Percentiles rank a stretch among this genome's conserved stretches.
Evolutionary conservation across 306 rosid genomes (phyloP).

Genomic region (Inga laurina): DNA sequence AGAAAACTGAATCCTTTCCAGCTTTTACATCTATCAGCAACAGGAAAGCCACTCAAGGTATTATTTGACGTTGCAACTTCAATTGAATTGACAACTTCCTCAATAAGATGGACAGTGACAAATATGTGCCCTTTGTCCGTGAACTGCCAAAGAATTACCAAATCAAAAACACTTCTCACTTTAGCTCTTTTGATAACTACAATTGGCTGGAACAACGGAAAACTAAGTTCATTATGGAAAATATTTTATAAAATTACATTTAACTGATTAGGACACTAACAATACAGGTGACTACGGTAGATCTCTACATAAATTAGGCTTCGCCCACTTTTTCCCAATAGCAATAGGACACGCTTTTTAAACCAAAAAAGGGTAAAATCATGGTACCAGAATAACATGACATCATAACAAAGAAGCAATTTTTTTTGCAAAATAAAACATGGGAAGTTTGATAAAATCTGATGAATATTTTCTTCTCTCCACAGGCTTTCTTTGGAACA

Average conservation of each 20-base stretch:
- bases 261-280: background rate
- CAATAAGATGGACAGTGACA: slow-evolving; percentile 83
- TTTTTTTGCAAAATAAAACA: background rate
- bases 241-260: background rate
- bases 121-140: slow-evolving; percentile 96
- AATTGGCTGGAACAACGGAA: slow-evolving; percentile 11
- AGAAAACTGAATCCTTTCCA: slow-evolving; percentile 72
- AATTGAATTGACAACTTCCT: slow-evolving; percentile 71
- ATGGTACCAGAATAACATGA: background rate
- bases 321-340: background rate
- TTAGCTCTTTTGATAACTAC: slow-evolving; percentile 4
- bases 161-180: slow-evolving; percentile 25
- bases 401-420: background rate
- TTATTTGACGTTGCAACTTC: slow-evolving; percentile 64
- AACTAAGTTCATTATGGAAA: background rate
- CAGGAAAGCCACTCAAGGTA: slow-evolving; percentile 88
- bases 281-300: background rate
- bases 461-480: background rate
- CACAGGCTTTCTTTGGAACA: background rate
- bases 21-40: slow-evolving; percentile 63
- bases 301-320: background rate
- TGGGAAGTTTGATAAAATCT: slow-evolving; percentile 11
- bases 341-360: slow-evolving; percentile 2
- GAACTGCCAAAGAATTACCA: slow-evolving; percentile 61
- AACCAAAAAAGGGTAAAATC: background rate